Evolutionary conservation across 1,139 yeast species (phyloP).

Genomic region (Suhomyces chickasaworum): DNA sequence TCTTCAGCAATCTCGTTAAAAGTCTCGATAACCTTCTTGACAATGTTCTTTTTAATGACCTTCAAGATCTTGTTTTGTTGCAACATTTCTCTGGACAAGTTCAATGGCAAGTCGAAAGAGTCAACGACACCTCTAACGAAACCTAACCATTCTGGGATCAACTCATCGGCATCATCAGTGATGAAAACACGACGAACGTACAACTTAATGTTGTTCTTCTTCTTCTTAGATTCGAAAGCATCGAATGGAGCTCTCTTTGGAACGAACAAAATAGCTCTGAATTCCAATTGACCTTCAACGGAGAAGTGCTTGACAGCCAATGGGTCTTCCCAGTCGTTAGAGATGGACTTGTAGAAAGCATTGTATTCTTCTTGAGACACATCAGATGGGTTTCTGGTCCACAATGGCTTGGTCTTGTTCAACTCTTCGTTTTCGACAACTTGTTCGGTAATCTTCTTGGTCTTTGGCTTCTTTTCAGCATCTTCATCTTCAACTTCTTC

Average conservation of each 20-base stretch:
- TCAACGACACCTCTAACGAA: conserved; percentile 99
- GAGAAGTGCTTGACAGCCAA: conserved; percentile 99
- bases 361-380: conserved; percentile 98
- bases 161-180: conserved; percentile 99
- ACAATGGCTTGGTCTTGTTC: conserved; percentile 98
- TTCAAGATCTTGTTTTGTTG: conserved; percentile 99
- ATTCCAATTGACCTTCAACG: conserved; percentile 99
- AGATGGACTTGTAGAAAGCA: conserved; percentile 98
- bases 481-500: conserved; percentile 72
- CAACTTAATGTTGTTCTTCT: conserved; percentile 98
- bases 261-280: conserved; percentile 95
- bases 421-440: conserved; percentile 94
- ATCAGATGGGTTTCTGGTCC: conserved; percentile 99
- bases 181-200: conserved; percentile 99
- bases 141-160: conserved; percentile 98
- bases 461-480: conserved; percentile 68
- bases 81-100: conserved; percentile 99
- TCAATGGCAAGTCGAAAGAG: conserved; percentile 99
- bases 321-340: conserved; percentile 99
- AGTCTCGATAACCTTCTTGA: conserved; percentile 97
- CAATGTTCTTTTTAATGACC: conserved; percentile 98
- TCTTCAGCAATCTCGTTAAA: conserved; percentile 99
- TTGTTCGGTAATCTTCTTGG: conserved; percentile 80
- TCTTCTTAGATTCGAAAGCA: conserved; percentile 95
- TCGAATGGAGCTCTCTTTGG: conserved; percentile 99